These are phyloP conservation scores for Shiraia bambusicola DNA, from an alignment of 2,329 filamentous ascomycete genomes.

Conservation along the genomic window DNA sequence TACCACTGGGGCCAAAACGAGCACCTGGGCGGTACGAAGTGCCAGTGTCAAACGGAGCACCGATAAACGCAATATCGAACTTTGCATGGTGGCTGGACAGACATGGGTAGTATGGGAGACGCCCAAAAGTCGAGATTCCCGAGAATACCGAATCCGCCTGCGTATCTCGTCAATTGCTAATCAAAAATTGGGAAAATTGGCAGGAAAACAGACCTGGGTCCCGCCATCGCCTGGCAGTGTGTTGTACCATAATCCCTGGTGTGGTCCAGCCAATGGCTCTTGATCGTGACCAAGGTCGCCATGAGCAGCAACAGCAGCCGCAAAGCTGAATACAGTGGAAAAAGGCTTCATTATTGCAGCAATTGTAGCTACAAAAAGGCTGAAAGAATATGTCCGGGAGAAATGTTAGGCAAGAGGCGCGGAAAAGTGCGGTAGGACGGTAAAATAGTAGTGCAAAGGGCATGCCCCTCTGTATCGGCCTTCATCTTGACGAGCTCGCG, in stretches of 20 bases:
- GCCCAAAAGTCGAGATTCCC: slow-evolving; percentile 82
- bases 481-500: slow-evolving; percentile 29
- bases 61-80: slow-evolving; percentile 85
- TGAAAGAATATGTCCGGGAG: slow-evolving; percentile 3
- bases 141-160: slow-evolving; percentile 87
- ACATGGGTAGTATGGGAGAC: slow-evolving; percentile 75
- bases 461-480: slow-evolving; percentile 25
- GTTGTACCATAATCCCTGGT: slow-evolving; percentile 79
- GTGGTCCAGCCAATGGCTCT: slow-evolving; percentile 65
- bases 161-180: slow-evolving; percentile 16
- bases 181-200: neutral
- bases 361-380: slow-evolving; percentile 2
- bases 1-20: slow-evolving; percentile 80
- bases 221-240: slow-evolving; percentile 79
- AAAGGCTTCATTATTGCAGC: slow-evolving; percentile 31
- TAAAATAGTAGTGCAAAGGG: slow-evolving; percentile 24
- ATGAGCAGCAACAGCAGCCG: slow-evolving; percentile 60
- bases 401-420: slow-evolving; percentile 2
- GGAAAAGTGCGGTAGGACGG: slow-evolving; percentile 24
- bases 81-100: slow-evolving; percentile 65
- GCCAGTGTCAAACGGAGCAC: slow-evolving; percentile 81
- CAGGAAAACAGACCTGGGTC: slow-evolving; percentile 63
- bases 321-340: slow-evolving; percentile 39
- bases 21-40: slow-evolving; percentile 84
- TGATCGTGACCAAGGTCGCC: slow-evolving; percentile 59